Percentiles rank a stretch among this genome's conserved stretches.
These are phyloP conservation scores for Candida adriatica DNA, from an alignment of 805 yeast species.

Conservation along the genomic window DNA sequence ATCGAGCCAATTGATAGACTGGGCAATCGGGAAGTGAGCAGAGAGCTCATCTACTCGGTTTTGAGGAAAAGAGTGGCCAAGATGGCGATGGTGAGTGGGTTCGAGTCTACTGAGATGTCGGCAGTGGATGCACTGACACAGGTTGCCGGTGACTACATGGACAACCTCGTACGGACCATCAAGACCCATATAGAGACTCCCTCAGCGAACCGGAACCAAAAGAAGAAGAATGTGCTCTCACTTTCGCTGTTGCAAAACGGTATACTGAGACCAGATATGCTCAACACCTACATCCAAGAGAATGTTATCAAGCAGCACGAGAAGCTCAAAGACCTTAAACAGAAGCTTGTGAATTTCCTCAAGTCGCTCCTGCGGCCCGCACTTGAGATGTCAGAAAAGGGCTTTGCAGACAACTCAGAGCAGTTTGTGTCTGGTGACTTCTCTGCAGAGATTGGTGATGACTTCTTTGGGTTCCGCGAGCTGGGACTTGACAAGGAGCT, in stretches of 20 bases:
- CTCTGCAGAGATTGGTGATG: constrained; percentile 90
- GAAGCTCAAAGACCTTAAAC: constrained; percentile 62
- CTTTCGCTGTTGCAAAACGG: constrained; percentile 81
- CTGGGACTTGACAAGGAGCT: constrained; percentile 90
- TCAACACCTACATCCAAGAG: constrained; percentile 69
- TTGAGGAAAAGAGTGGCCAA: constrained; percentile 68
- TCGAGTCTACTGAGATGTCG: constrained; percentile 70
- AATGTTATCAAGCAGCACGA: constrained; percentile 60
- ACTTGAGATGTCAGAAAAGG: constrained; percentile 62
- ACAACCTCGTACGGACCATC: constrained; percentile 65
- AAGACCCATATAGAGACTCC: constrained; percentile 64
- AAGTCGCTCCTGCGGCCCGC: constrained; percentile 81
- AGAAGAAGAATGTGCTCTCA: constrained; percentile 43
- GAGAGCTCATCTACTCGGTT: constrained; percentile 57
- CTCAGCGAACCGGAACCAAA: constrained; percentile 26
- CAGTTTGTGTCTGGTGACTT: constrained; percentile 94
- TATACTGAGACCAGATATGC: constrained; percentile 65
- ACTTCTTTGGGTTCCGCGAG: constrained; percentile 94
- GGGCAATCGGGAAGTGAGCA: constrained; percentile 58
- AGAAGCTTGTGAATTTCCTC: constrained; percentile 61
- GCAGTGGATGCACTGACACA: constrained; percentile 80
- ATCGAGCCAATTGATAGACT: constrained; percentile 79
- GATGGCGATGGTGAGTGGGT: constrained; percentile 86
- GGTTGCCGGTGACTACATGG: constrained; percentile 72
- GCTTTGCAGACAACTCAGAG: constrained; percentile 85